A percentile compares a stretch with the other conserved stretches of the same genome.
Conservation (phyloP, 75 land plant species). For the Cryptomeria japonica region DNA sequence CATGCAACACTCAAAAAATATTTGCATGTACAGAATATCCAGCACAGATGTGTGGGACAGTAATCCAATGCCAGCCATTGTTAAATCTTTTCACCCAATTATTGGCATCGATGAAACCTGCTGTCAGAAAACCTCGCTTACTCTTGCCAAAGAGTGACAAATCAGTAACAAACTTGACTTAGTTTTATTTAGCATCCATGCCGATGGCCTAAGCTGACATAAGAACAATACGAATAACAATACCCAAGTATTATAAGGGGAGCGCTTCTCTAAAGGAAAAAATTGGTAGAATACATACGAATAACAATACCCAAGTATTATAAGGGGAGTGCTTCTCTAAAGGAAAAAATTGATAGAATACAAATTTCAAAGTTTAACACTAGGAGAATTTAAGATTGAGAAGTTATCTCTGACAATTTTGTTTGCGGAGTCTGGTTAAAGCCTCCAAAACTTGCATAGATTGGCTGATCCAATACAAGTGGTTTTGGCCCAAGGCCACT, state of each 20-base stretch:
- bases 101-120: background rate
- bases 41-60: background rate
- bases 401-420: background rate
- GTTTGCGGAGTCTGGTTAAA: background rate
- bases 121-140: background rate
- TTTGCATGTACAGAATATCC: background rate
- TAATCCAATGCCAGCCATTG: background rate
- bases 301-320: too few species aligned
- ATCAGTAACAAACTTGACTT: background rate
- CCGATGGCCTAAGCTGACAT: background rate
- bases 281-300: background rate
- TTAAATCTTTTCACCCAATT: background rate
- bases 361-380: background rate
- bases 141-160: background rate
- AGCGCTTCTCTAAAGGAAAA: background rate
- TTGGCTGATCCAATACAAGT: background rate
- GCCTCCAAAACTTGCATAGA: too few species aligned
- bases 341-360: background rate
- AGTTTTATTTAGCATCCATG: background rate
- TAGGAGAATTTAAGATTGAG: background rate
- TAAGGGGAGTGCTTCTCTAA: too few species aligned
- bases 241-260: background rate
- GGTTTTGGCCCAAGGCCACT: background rate
- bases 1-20: background rate
- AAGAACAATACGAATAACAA: background rate